Base-by-base conservation (phyloP, 169 alveolate species). In the Sarcocystis neurona region DNA sequence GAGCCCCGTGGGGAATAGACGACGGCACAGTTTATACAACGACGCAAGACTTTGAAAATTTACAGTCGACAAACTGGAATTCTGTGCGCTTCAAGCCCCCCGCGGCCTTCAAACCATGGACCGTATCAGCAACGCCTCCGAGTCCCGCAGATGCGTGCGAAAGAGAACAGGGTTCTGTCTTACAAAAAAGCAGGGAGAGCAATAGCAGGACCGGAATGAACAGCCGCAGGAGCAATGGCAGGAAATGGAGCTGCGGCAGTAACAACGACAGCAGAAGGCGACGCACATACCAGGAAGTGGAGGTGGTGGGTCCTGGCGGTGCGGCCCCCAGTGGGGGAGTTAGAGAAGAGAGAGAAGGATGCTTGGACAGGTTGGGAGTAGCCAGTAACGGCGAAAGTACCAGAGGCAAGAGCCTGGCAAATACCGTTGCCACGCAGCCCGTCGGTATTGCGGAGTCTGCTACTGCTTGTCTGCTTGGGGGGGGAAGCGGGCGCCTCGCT, bases 41-140 rank as follows among this genome's bases (percentile, higher is more conserved):
- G 30, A 92, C 95, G 18, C 93, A 94, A 41, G 99, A 98, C 89
- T 98, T 97, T 89, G 99, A 98, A 92, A 95, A 95, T 80, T 93
- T 98, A 48, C 97, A 98, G 93, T 94, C 98, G 41, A 96, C 99
- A 20, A 98, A 98, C 94, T 98, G 99, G 99, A 97, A 97, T 91
- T 94, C 99, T 30, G 97, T 98, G 39, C 96, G 99, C 66, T 97
- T 98, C 94, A 98, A 98, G 94, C 98, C 98, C 0, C 99, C 99
- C 0, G 98, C 99, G 10, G 87, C 94, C 46, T 47, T 89, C 27
- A 87, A 91, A 75, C 37, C 46, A 12, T 90, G 92, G 75, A 47
- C 80, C 20, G 27, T 88, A 30, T 68, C 0, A 32, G n/a, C 18
- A 23, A 0, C 32, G 0, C 15, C 63, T 75, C 1, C 84, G 32